Conservation (phyloP, 139 green algal species). For the Chlamydomonas urium region DNA sequence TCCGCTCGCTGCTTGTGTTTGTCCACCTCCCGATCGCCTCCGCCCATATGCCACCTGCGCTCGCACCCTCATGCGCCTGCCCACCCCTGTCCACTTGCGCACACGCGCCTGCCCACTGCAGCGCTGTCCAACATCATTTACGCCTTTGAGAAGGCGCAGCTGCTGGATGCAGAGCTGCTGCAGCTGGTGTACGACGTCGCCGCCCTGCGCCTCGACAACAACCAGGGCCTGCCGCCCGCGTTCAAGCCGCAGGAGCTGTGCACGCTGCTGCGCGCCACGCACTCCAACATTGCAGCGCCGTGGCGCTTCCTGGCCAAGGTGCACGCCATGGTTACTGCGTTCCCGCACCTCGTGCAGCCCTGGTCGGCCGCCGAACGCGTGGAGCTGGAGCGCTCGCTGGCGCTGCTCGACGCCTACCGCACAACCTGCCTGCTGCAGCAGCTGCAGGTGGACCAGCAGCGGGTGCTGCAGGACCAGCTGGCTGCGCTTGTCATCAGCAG, state of each 20-base stretch:
- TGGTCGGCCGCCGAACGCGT: slow-evolving; percentile 25
- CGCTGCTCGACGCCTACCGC: slow-evolving; percentile 24
- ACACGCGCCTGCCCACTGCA: no score
- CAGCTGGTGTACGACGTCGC: slow-evolving; percentile 39
- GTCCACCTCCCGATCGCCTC: no score
- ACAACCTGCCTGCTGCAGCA: not conserved
- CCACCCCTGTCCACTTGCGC: no score
- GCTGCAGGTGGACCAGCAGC: not conserved
- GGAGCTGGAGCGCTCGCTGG: slow-evolving; percentile 28
- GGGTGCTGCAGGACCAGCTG: not conserved
- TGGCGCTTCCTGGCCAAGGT: slow-evolving; percentile 29
- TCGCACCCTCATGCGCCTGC: no score
- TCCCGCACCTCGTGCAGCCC: slow-evolving; percentile 21
- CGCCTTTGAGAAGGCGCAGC: slow-evolving; percentile 32
- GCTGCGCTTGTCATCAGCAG: no score
- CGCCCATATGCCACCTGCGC: no score
- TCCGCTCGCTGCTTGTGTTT: no score
- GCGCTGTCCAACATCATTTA: slow-evolving; percentile 54
- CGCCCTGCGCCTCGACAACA: slow-evolving; percentile 34
- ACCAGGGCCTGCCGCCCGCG: slow-evolving; percentile 3
- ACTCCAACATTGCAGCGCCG: slow-evolving; percentile 26
- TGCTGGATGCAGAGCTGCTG: slow-evolving; percentile 41
- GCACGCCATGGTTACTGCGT: slow-evolving; percentile 12
- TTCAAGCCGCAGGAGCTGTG: slow-evolving; percentile 41
- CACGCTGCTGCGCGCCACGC: slow-evolving; percentile 33